Percentiles rank a stretch among this genome's conserved stretches.
These are phyloP conservation scores for Kandelia obovata DNA, from an alignment of 345 rosid genomes.

Conservation along the genomic window DNA sequence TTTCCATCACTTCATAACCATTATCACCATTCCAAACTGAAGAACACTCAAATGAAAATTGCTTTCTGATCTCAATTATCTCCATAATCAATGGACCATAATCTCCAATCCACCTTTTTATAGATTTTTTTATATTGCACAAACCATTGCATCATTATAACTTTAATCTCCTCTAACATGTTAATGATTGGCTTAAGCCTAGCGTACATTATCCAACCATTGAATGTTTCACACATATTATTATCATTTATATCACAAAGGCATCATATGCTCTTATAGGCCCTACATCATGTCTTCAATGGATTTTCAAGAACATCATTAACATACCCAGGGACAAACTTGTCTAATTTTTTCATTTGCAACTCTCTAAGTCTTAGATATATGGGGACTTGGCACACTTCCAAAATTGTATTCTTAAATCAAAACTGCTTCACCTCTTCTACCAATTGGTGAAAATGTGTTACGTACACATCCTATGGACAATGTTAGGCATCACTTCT, in stretches of 20 bases:
- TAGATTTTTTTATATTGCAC: background rate
- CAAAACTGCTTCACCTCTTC: too few species aligned
- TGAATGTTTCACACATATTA: background rate
- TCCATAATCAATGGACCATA: background rate
- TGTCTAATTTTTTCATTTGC: too few species aligned
- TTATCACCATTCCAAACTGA: background rate
- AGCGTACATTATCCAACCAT: background rate
- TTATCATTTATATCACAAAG: background rate
- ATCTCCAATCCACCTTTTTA: background rate
- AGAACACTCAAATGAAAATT: background rate
- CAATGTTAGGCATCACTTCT: too few species aligned
- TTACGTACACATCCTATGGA: too few species aligned
- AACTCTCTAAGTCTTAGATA: too few species aligned
- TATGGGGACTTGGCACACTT: too few species aligned
- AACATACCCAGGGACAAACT: too few species aligned
- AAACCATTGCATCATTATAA: background rate
- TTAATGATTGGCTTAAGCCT: background rate
- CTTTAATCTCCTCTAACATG: background rate
- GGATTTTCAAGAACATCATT: too few species aligned
- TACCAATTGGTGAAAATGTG: too few species aligned
- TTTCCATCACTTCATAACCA: background rate
- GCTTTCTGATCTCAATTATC: background rate
- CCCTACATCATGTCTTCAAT: background rate
- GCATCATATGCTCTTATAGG: background rate
- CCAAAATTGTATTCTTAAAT: too few species aligned